Percentiles rank a stretch among this genome's conserved stretches.
Evolutionary conservation across 2,329 filamentous ascomycete species (phyloP).

Genomic region (Chaetomiaceae sp.): DNA sequence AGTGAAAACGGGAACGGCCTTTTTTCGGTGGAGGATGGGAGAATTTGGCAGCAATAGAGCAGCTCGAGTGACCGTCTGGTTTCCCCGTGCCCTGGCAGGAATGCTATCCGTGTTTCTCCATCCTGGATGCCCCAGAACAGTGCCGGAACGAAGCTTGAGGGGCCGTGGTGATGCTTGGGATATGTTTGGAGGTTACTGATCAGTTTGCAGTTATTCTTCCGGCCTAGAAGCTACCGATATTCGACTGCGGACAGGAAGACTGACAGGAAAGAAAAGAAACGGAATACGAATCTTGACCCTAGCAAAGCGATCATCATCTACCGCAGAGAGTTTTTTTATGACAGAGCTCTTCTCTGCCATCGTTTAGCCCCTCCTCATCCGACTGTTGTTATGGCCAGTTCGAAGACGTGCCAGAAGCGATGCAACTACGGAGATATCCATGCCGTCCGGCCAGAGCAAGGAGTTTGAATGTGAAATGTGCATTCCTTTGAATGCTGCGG

Average conservation of each 20-base stretch:
- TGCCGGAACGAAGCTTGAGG: background rate
- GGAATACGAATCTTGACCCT: no score
- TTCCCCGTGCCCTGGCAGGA: slow-evolving; percentile 13
- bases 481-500: no score
- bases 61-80: slow-evolving; percentile 18
- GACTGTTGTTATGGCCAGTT: no score
- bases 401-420: no score
- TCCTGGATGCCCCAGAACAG: background rate
- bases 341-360: no score
- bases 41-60: slow-evolving; percentile 20
- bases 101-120: slow-evolving; percentile 20
- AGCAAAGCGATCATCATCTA: background rate
- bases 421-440: no score
- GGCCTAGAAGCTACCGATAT: background rate
- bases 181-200: background rate
- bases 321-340: no score
- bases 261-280: no score
- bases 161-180: background rate
- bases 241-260: no score
- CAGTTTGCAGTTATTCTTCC: background rate
- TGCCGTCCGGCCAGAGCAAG: no score
- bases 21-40: slow-evolving; percentile 13
- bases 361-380: no score
- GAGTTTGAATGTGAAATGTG: no score
- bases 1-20: slow-evolving; percentile 17